Evolutionary conservation across 2,329 filamentous ascomycete genomes (phyloP).

Genomic region (Sporothrix humicola): DNA sequence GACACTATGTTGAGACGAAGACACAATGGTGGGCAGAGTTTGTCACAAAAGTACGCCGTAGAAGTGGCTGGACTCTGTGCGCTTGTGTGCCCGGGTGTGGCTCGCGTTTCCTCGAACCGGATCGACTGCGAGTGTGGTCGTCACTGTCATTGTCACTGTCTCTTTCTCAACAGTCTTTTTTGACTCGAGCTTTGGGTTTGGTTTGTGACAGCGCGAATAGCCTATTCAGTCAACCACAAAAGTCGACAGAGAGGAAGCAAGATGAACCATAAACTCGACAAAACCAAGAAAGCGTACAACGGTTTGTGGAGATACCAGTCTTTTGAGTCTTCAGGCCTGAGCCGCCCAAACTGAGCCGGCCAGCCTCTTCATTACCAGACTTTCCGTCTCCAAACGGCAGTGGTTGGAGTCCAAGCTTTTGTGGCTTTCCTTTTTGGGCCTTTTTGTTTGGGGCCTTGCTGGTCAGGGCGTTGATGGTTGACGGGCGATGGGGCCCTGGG

Average conservation of each 20-base stretch:
- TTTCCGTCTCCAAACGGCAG: too few relatives aligned
- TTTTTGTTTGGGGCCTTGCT: background rate
- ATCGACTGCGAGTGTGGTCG: background rate
- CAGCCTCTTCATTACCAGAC: background rate
- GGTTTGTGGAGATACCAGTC: background rate
- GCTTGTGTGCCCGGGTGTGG: background rate
- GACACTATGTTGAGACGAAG: background rate
- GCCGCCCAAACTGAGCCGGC: background rate
- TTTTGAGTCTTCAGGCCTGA: too few relatives aligned
- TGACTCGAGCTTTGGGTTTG: too few relatives aligned
- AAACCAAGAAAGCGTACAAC: constrained; percentile 2
- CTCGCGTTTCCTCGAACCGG: background rate
- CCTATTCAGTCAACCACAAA: constrained; percentile 10
- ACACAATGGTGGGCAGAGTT: background rate
- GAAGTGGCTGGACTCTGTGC: constrained; percentile 20
- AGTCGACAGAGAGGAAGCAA: background rate
- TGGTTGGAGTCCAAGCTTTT: background rate
- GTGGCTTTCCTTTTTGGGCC: background rate
- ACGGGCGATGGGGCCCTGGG: background rate
- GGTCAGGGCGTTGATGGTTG: background rate
- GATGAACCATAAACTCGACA: background rate
- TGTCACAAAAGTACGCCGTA: background rate
- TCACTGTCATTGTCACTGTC: background rate
- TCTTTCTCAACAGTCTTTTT: background rate
- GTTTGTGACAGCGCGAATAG: constrained; percentile 12